Evolutionary conservation across 2,329 filamentous ascomycete species (phyloP).

Genomic region (Arachnopeziza araneosa): DNA sequence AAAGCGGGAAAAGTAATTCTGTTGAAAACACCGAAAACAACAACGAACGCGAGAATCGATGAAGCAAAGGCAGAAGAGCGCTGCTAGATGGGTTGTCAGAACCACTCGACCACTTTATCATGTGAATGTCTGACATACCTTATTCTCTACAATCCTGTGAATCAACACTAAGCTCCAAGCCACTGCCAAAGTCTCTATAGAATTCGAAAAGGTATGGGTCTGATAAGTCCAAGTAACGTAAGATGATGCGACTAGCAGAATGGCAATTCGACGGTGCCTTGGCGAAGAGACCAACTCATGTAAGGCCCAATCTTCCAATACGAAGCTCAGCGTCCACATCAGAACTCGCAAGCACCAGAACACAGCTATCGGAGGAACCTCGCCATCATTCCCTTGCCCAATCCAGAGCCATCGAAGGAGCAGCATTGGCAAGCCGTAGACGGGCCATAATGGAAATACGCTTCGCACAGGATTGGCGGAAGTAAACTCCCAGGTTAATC

Average conservation of each 20-base stretch:
- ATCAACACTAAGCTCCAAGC: slow-evolving; percentile 92
- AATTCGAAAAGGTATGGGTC: slow-evolving; percentile 97
- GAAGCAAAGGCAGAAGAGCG: slow-evolving; percentile 71
- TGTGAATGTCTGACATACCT: slow-evolving; percentile 48
- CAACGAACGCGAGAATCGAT: slow-evolving; percentile 71
- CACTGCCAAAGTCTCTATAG: slow-evolving; percentile 87
- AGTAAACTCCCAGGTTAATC: slow-evolving; percentile 94
- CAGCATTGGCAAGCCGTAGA: slow-evolving; percentile 91
- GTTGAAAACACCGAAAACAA: slow-evolving; percentile 87
- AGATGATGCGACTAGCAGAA: slow-evolving; percentile 84
- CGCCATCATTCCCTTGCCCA: slow-evolving; percentile 69
- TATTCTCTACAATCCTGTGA: slow-evolving; percentile 73
- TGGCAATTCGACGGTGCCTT: slow-evolving; percentile 64
- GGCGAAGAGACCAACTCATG: slow-evolving; percentile 80
- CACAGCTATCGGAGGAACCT: slow-evolving; percentile 76
- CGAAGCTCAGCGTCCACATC: slow-evolving; percentile 95
- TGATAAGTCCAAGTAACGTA: slow-evolving; percentile 99
- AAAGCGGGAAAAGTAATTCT: slow-evolving; percentile 96
- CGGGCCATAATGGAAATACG: slow-evolving; percentile 92
- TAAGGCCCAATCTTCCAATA: slow-evolving; percentile 95
- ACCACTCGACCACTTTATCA: background rate
- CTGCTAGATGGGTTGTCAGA: slow-evolving; percentile 44
- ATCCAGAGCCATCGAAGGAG: slow-evolving; percentile 89
- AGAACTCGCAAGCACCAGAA: slow-evolving; percentile 84
- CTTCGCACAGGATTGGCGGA: slow-evolving; percentile 84